Percentiles rank a stretch among this genome's conserved stretches.
These are phyloP conservation scores for Parastagonospora nodorum DNA, from an alignment of 2,329 filamentous ascomycete genomes.

Conservation along the genomic window DNA sequence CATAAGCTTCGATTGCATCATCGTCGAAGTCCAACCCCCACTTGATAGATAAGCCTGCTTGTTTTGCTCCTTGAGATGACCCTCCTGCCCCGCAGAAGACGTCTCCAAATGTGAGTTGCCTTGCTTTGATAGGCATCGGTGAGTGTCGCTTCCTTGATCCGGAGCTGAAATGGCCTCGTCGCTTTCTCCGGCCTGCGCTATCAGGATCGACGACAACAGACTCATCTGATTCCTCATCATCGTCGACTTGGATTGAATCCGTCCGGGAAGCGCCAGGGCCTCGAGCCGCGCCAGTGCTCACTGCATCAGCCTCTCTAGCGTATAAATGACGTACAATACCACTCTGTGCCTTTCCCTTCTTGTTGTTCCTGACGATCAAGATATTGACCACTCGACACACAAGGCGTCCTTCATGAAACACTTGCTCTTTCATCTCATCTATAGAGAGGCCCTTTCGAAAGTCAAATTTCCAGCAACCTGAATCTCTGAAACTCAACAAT, in stretches of 20 bases:
- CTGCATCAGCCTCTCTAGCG: conserved; percentile 1
- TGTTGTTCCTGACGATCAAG: neutral
- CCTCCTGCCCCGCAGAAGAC: conserved; percentile 30
- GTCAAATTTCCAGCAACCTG: too few species aligned
- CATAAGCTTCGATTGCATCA: conserved; percentile 16
- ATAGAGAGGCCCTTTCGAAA: too few species aligned
- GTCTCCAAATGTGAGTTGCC: conserved; percentile 18
- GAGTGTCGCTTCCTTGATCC: neutral
- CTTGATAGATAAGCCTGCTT: conserved; percentile 12
- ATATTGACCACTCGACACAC: conserved; percentile 3
- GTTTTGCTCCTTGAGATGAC: conserved; percentile 22
- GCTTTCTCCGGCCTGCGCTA: neutral
- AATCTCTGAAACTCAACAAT: neutral
- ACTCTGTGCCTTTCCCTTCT: conserved; percentile 2
- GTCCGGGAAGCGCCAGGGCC: neutral
- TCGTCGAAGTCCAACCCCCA: conserved; percentile 27
- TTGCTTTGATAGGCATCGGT: neutral
- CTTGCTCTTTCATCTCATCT: conserved; percentile 1
- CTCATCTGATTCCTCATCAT: neutral
- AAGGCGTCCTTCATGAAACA: conserved; percentile 5
- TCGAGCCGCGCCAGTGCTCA: neutral
- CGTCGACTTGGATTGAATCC: neutral
- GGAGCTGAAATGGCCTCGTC: neutral
- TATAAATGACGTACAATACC: conserved; percentile 8
- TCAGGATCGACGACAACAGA: neutral